phyloP scores from a whole-genome alignment of 352 stramenopile species.

The Pythium brachiatum region DNA sequence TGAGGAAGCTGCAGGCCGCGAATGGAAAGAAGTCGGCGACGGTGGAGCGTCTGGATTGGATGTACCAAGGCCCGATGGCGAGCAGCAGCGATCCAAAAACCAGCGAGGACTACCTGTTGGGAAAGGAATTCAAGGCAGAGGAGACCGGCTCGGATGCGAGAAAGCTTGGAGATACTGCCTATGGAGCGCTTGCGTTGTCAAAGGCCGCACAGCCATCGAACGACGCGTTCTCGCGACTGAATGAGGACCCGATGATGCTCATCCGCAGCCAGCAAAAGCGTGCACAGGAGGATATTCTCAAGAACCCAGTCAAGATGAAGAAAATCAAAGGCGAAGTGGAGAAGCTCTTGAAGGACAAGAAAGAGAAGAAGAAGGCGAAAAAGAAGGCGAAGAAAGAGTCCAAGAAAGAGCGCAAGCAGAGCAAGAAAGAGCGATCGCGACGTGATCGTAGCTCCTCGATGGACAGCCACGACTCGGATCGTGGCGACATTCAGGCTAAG shows the following conservation, averaged over 20 bases:
- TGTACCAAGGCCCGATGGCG: conserved; percentile 94
- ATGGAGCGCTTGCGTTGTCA: conserved; percentile 59
- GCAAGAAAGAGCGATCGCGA: conserved; percentile 35
- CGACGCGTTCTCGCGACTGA: conserved; percentile 90
- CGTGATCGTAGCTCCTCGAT: conserved; percentile 31
- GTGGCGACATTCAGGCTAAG: neutral
- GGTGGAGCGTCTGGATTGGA: conserved; percentile 93
- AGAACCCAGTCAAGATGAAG: conserved; percentile 90
- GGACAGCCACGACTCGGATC: conserved; percentile 17
- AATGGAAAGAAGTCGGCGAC: conserved; percentile 77
- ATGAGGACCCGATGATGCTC: conserved; percentile 97
- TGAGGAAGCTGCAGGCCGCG: conserved; percentile 88
- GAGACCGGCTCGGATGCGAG: conserved; percentile 45
- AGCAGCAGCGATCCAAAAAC: conserved; percentile 46
- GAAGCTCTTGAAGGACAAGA: conserved; percentile 76
- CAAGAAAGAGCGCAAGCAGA: conserved; percentile 66
- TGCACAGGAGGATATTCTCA: conserved; percentile 81
- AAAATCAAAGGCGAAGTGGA: conserved; percentile 83
- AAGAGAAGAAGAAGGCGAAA: conserved; percentile 62
- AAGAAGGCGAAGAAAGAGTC: conserved; percentile 34
- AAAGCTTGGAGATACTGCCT: conserved; percentile 54
- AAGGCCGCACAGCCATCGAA: conserved; percentile 70
- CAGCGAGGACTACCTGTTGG: conserved; percentile 91
- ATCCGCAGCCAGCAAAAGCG: conserved; percentile 87
- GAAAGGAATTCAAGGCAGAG: conserved; percentile 83